Evolutionary conservation across 257 asterid genomes (phyloP).

Genomic region (Gynochthodes officinalis): DNA sequence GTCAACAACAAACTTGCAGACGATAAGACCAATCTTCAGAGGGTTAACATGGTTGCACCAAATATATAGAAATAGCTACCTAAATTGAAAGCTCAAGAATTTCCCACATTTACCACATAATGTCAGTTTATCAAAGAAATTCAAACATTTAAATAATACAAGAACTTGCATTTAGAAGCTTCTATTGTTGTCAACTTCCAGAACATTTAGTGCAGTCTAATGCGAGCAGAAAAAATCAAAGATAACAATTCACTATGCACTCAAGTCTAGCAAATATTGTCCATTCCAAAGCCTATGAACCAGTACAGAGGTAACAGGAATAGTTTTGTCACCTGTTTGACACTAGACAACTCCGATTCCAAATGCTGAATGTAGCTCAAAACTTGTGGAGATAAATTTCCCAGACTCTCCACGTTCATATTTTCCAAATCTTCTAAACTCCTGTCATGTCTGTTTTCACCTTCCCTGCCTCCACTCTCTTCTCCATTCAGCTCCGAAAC

Average conservation of each 20-base stretch:
- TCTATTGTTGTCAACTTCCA: background rate
- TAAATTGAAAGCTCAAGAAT: background rate
- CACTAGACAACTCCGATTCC: slow-evolving; percentile 59
- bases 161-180: background rate
- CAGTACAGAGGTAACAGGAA: background rate
- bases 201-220: background rate
- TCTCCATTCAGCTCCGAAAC: slow-evolving; percentile 43
- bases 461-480: slow-evolving; percentile 31
- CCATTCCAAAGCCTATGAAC: background rate
- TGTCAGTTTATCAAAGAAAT: background rate
- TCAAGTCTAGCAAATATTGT: background rate
- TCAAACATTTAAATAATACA: slow-evolving; percentile 2
- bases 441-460: slow-evolving; percentile 28
- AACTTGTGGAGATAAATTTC: slow-evolving; percentile 59
- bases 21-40: background rate
- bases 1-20: background rate
- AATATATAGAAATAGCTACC: background rate
- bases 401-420: slow-evolving; percentile 29
- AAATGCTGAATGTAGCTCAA: slow-evolving; percentile 61
- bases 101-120: background rate
- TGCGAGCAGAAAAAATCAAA: background rate
- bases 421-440: slow-evolving; percentile 36
- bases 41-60: background rate
- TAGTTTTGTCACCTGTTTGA: slow-evolving; percentile 55
- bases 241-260: background rate